Base-by-base conservation (phyloP, 192 early-diverging fungal species). In the Backusella tarrabulga region DNA sequence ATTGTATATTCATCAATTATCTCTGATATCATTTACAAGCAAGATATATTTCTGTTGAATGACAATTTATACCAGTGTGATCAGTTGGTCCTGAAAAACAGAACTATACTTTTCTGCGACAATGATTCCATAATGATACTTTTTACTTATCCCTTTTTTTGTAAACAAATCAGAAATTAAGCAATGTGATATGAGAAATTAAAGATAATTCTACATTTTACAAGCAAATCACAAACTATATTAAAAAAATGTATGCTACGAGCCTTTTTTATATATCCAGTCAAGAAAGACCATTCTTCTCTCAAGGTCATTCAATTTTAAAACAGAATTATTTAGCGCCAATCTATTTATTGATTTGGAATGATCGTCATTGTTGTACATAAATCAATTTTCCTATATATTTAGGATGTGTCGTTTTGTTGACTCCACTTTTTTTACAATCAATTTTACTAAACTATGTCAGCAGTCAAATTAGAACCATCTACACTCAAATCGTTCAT, bases 401-500 rank as follows among this genome's bases (percentile, higher is more conserved):
- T 29, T 63, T 63, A 14, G 11, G 56, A 12, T 63, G 21, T 26
- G 8, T 29, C 12, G 56, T 12, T 63, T 54, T 63, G 9, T 23
- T 63, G 12, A 63, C 29, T 29, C 8, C 56, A 29, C n/a, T 63
- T 63, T 60, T 63, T 12, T 12, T 26, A 29, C 8, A 9, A 29
- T 8, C 23, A 14, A 46, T 11, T 5, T 4, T 72, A 42, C 12
- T 15, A 70, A 70, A 32, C 32, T 50, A 72, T 72, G 38, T 12
- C 70, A 41, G 42, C 29, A 26, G 15, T 19, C 40, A 32, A 11
- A 19, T n/a, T 26, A 40, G 21, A 36, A 72, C 3, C 68, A 73
- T 63, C 72, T 21, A 60, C 26, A 56, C 60, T 56, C 35, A 54
- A 74, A 23, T 63, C 54, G 38, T 63, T 74, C 21, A 54, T 74